phyloP scores from a whole-genome alignment of 768 basidiomycete species.

The Pholiota microspora region DNA sequence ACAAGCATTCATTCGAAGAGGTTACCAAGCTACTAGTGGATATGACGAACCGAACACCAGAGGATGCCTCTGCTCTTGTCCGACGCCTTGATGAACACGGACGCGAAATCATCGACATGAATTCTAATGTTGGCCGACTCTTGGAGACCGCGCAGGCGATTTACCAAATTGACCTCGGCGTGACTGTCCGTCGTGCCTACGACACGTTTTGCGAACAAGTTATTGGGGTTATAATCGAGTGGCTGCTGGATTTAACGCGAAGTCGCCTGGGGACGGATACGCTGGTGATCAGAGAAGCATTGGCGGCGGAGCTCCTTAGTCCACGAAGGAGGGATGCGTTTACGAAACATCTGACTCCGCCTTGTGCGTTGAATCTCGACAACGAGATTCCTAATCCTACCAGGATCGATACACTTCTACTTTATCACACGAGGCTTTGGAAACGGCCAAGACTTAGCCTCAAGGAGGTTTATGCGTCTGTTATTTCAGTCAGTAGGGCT shows the following conservation, averaged over 20 bases:
- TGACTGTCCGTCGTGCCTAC: slow-evolving; percentile 82
- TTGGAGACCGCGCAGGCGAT: slow-evolving; percentile 80
- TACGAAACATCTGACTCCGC: slow-evolving; percentile 37
- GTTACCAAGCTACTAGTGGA: slow-evolving; percentile 74
- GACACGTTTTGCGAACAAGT: slow-evolving; percentile 91
- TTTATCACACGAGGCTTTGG: slow-evolving; percentile 85
- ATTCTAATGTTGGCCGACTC: slow-evolving; percentile 47
- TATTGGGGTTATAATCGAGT: slow-evolving; percentile 79
- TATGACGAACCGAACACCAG: slow-evolving; percentile 46
- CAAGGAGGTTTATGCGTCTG: slow-evolving; percentile 79
- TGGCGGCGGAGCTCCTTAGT: slow-evolving; percentile 66
- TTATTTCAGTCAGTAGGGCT: slow-evolving; percentile 67
- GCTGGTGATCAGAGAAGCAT: slow-evolving; percentile 65
- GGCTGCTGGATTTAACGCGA: slow-evolving; percentile 79
- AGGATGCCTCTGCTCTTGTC: slow-evolving; percentile 56
- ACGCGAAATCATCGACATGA: slow-evolving; percentile 81
- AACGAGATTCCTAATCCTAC: slow-evolving; percentile 49
- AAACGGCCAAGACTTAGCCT: slow-evolving; percentile 77
- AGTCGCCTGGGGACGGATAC: slow-evolving; percentile 67
- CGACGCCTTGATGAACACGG: slow-evolving; percentile 75
- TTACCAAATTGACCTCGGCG: slow-evolving; percentile 85
- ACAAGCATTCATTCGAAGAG: slow-evolving; percentile 92
- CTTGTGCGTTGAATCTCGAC: slow-evolving; percentile 35
- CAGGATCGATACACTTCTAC: slow-evolving; percentile 70
- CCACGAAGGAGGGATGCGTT: slow-evolving; percentile 55